Conservation (phyloP, 495 filamentous ascomycete genomes). For the Paragyromitra xinjiangensis region DNA sequence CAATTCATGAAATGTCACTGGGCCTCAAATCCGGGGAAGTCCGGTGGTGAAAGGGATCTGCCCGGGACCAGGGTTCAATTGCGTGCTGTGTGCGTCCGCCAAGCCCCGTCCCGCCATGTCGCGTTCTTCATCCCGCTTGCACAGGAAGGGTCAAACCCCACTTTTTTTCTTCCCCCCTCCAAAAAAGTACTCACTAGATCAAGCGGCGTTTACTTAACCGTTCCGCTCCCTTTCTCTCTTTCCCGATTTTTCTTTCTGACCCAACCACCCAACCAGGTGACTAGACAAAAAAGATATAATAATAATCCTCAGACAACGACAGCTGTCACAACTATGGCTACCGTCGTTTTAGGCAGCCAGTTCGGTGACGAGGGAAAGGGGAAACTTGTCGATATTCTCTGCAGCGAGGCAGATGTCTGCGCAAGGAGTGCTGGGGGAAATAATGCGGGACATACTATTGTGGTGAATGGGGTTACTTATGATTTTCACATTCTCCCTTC, state of each 20-base stretch:
- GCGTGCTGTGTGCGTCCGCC: conserved; percentile 27
- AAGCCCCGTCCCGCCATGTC: conserved; percentile 44
- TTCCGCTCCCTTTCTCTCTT: conserved; percentile 1
- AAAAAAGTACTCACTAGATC: neutral
- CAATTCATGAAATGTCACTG: too few species aligned
- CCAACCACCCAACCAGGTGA: conserved; percentile 32
- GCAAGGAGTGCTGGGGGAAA: conserved; percentile 74
- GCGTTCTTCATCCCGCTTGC: conserved; percentile 22
- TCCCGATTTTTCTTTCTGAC: conserved; percentile 26
- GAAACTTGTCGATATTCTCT: conserved; percentile 75
- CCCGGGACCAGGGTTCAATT: neutral
- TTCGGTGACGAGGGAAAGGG: conserved; percentile 81
- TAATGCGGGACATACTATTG: conserved; percentile 69
- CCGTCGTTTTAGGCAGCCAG: conserved; percentile 71
- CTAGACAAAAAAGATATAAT: conserved; percentile 23
- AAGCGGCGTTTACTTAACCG: conserved; percentile 25
- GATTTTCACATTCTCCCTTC: conserved; percentile 77
- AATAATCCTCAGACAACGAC: neutral
- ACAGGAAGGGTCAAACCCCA: conserved; percentile 29
- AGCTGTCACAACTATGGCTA: conserved; percentile 63
- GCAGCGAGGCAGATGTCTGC: conserved; percentile 67
- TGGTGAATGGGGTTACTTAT: conserved; percentile 69
- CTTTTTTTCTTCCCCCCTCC: conserved; percentile 18
- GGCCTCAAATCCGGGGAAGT: neutral
- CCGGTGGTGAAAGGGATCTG: neutral